phyloP scores from a whole-genome alignment of 768 basidiomycete genomes.

The Cystofilobasidium capitatum region DNA sequence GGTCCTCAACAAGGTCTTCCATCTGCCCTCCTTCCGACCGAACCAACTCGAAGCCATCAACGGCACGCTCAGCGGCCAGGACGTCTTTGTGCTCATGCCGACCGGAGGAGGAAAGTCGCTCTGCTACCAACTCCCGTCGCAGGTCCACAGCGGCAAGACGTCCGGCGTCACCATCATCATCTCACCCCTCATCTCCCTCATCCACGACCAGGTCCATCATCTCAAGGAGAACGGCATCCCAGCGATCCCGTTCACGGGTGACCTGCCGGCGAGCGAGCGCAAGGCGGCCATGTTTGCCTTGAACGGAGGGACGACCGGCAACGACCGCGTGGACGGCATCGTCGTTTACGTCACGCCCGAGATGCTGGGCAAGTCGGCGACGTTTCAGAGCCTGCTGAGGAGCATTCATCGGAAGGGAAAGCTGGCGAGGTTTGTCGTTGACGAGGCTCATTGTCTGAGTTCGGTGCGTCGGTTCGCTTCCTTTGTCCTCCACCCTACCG shows the following conservation, averaged over 20 bases:
- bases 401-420: slow-evolving; percentile 51
- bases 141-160: slow-evolving; percentile 61
- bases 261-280: slow-evolving; percentile 37
- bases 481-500: not conserved
- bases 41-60: slow-evolving; percentile 83
- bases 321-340: slow-evolving; percentile 11
- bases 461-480: slow-evolving; percentile 28
- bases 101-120: slow-evolving; percentile 60
- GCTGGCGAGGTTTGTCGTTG: slow-evolving; percentile 83
- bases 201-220: slow-evolving; percentile 74
- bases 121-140: slow-evolving; percentile 66
- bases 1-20: slow-evolving; percentile 54
- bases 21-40: slow-evolving; percentile 56
- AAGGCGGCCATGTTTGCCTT: slow-evolving; percentile 30
- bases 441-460: slow-evolving; percentile 91
- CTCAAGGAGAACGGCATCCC: slow-evolving; percentile 57
- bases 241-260: slow-evolving; percentile 59
- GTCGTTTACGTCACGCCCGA: slow-evolving; percentile 88
- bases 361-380: slow-evolving; percentile 57
- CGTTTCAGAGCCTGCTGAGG: slow-evolving; percentile 50
- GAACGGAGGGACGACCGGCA: not conserved
- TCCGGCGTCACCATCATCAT: slow-evolving; percentile 80
- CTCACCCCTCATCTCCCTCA: slow-evolving; percentile 77
- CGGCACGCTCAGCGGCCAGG: slow-evolving; percentile 64
- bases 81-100: slow-evolving; percentile 92